phyloP scores from a whole-genome alignment of 441 rosid species.

The Aleurites moluccanus region DNA sequence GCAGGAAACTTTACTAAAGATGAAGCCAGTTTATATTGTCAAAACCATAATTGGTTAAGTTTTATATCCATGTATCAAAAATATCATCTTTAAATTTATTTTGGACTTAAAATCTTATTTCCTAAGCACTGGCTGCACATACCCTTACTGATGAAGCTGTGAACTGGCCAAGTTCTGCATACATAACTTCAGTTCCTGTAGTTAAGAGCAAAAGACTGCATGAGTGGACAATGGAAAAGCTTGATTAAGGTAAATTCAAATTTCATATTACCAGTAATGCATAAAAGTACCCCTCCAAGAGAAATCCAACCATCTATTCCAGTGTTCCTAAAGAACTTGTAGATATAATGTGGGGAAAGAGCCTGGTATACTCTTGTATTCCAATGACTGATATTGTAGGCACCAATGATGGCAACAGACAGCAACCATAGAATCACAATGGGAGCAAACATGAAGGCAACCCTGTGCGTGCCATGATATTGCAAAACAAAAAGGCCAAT shows the following conservation, averaged over 20 bases:
- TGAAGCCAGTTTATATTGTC: constrained; percentile 11
- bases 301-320: constrained; percentile 87
- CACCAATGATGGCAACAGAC: constrained; percentile 60
- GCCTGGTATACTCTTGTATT: constrained; percentile 71
- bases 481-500: constrained; percentile 91
- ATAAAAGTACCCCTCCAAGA: constrained; percentile 77
- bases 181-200: constrained; percentile 86
- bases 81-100: not conserved
- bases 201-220: constrained; percentile 27
- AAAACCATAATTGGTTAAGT: constrained; percentile 3
- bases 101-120: not conserved
- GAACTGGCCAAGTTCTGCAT: constrained; percentile 76
- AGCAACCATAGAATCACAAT: constrained; percentile 75
- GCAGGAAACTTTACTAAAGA: constrained; percentile 4
- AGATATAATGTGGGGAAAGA: constrained; percentile 76
- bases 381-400: constrained; percentile 76
- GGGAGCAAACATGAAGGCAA: constrained; percentile 74
- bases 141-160: constrained; percentile 79
- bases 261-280: constrained; percentile 63
- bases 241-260: constrained; percentile 16
- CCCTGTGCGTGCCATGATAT: constrained; percentile 73
- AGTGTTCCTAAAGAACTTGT: constrained; percentile 60
- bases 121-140: constrained; percentile 22
- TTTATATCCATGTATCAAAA: not conserved
- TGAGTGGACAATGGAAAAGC: constrained; percentile 25